Evolutionary conservation across 768 basidiomycete species (phyloP), one percentile per base, ranked within the genome.

Genomic region (Macrolepiota albuminosa): DNA sequence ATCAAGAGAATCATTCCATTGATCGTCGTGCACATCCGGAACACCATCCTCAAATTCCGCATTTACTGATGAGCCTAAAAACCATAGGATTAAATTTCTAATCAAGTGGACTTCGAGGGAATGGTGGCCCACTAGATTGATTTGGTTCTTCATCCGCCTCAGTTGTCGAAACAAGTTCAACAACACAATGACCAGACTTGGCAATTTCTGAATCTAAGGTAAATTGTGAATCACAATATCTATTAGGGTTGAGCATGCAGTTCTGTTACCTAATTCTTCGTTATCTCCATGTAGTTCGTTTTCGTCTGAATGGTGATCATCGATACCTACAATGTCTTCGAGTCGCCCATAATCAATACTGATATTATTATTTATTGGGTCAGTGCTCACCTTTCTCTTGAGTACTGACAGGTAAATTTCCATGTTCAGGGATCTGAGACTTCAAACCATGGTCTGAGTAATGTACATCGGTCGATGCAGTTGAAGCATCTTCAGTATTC

Each of bases 1-100:
- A 49, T 77, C 77, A 46, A 71, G 68, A 26, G 72, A 71, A 54
- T 74, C 73, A 58, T 77, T 76, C 77, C 76, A 63, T 10, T 37
- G 6, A 37, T 61, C 62, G 33, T 59, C 54, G 18, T 54, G 61
- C 2, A 36, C 58, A 48, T 59, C 54, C 16, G 56, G n/a, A 46
- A 57, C 7, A 37, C 57, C 62, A 21, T 59, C 50, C 24, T 54
- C 56, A 8, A 45, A 11, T 29, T 47, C 26, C 37, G 50, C 53
- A 54, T 62, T 56, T 63, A 57, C 60, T 10, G 45, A 56, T 31
- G 48, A 56, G 51, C 46, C 60, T 61, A 9, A 45, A 45, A 37
- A n/a, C 8, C 4, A n/a, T 9, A 4, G 6, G 16, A 24, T 37
- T 31, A 29, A 5, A 37, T 16, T 56, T 46, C 24, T 21, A 11